Base-by-base conservation (phyloP, 2,329 filamentous ascomycete species). In the Nothopassalora personata region DNA sequence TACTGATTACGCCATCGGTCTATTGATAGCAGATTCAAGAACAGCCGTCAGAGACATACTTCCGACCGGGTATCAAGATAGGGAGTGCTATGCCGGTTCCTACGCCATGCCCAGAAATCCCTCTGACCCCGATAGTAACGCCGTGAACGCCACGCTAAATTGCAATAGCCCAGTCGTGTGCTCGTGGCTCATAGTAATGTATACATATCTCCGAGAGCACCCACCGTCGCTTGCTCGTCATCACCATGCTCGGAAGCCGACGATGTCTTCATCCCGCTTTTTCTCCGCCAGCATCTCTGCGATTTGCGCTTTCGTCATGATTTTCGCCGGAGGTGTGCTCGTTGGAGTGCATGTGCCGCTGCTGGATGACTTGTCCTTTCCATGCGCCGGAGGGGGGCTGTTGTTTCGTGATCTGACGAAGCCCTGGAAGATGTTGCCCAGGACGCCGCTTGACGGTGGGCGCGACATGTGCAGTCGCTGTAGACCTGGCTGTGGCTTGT, bases 231-330 rank as follows among this genome's bases (percentile, higher is more conserved):
- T 30, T 36, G 13, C n/a, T 23, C 30, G n/a, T 27, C 15, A 52
- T 61, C 39, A 65, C 63, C 60, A 65, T 7, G 63, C 56, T 34
- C 57, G 49, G 13, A 59, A 62, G 15, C 58, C 57, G 9, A 70
- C 65, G 53, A 68, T 68, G 56, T 72, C 70, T 3, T 66, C 64
- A 54, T 70, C 70, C 27, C 63, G 63, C 62, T 68, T 70, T 60
- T 62, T 62, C 64, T 71, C 69, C 4, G 66, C 62, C 57, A 67
- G 65, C 30, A 65, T 48, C 59, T 61, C 63, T 57, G 71, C 68
- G 18, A 67, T 51, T 51, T 71, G 68, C 15, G 63, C 64, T 52
- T 65, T 59, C 3, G 64, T 63, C 57, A 64, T 65, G 56, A 64
- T 57, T 48, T 63, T 66, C 15, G 50, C 59, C 11, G 63, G 62